Evolutionary conservation across 192 early-diverging fungal genomes (phyloP).

Genomic region (Backusella morwellensis): DNA sequence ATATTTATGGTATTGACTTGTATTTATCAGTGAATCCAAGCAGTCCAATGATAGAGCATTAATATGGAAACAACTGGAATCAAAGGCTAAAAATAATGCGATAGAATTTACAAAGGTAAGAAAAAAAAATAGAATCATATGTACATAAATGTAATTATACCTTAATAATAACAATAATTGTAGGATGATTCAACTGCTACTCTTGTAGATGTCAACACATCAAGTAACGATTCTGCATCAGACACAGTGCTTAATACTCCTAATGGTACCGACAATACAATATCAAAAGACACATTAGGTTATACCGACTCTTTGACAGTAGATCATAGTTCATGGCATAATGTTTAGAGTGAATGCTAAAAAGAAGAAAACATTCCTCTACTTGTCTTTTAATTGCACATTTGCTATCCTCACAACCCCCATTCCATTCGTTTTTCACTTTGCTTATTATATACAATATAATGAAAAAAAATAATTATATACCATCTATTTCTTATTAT

Average conservation of each 20-base stretch:
- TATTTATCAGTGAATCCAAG: background rate
- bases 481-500: background rate
- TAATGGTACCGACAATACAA: background rate
- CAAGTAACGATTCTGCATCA: background rate
- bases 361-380: background rate
- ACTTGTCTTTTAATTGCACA: background rate
- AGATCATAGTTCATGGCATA: background rate
- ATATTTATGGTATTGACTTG: background rate
- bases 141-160: background rate
- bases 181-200: background rate
- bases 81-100: background rate
- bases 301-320: background rate
- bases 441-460: background rate
- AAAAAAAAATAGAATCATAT: background rate
- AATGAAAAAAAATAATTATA: background rate
- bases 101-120: background rate
- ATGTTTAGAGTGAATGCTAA: background rate
- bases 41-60: constrained; percentile 1
- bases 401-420: background rate
- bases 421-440: background rate
- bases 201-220: background rate
- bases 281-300: background rate
- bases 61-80: background rate
- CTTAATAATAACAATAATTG: background rate
- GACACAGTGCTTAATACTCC: background rate